Evolutionary conservation across 768 basidiomycete genomes (phyloP), one percentile per base, ranked within the genome.

Genomic region (Neoboletus brunneissimus): DNA sequence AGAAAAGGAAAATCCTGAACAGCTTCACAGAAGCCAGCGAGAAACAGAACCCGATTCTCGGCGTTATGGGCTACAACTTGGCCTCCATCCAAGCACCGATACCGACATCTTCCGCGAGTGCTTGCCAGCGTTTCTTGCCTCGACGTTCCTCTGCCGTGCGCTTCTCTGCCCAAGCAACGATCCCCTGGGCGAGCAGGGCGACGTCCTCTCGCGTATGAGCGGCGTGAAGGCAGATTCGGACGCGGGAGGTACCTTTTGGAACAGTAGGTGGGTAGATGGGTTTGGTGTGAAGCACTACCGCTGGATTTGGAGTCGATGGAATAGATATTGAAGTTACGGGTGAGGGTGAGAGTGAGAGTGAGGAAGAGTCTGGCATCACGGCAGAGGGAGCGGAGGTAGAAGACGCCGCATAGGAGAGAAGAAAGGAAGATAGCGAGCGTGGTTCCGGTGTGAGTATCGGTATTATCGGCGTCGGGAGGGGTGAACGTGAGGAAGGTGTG

Each of bases 231-330:
- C 95, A 98, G n/a, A 98, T 82, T 3, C 95, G 73, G 2, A 98
- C 87, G 18, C 94, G 82, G 57, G 94, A 89, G 56, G 81, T 81
- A 10, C 91, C 94, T 51, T 86, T 87, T 0, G 94, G 92, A 0
- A 97, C 94, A 0, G 94, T 97, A 0, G 96, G 95, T 77, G 87
- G 88, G 11, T 83, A 85, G 41, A 94, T 92, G 5, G 89, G 85
- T 4, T 87, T 83, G 0, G 87, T 88, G 61, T 86, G 85, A 64
- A 89, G 79, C 1, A 81, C 80, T 3, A 22, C 71, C 54, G 44
- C 40, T 16, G 5, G 72, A 65, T 29, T 23, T 0, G 50, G 45
- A 1, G 22, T 32, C 25, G 55, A 31, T 20, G 55, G 8, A 2
- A 27, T 15, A 4, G 55, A 9, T 0, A 37, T 9, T 18, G 22